Base-by-base conservation (phyloP, 306 rosid species). In the Vigna reflexopilosa region DNA sequence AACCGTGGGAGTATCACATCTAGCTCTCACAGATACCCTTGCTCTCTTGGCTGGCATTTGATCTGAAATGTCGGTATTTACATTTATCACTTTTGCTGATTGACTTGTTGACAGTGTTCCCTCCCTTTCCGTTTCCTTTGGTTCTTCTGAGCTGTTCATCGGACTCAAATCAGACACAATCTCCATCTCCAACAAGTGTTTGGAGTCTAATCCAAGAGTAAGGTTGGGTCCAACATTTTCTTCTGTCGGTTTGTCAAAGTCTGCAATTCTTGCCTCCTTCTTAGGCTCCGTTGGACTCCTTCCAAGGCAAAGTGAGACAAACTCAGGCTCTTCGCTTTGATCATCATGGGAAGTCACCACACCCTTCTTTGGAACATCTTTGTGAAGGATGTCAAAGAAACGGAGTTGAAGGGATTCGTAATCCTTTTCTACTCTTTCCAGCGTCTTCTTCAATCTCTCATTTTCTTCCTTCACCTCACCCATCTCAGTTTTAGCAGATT, bases 1-100 rank as follows among this genome's bases (percentile, higher is more conserved):
- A 70, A 91, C 97, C 94, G 92, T 89, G 38, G 91, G 87, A 81
- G 94, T 77, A 20, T 91, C 93, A 68, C 97, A 91, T 88, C 90
- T 85, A 32, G 93, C 88, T 84, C 97, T 85, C 19, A 91, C 90
- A 11, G 88, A 91, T 72, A 89, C 97, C 71, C 97, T 90, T 48
- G 93, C 91, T 87, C 89, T 87, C 82, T 89, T 91, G 28, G 84
- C 75, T 2, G 86, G 88, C 62, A 73, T 80, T 59, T 85, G 87
- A 49, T 86, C 88, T 50, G 86, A 82, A 82, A 56, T 62, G 1
- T 85, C 90, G 28, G 84, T 84, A 28, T 65, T 84, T 7, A 71
- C 80, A 69, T 80, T 80, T 49, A 80, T 78, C 4, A 76, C 67
- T 62, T 81, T 89, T 44, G 61, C 28, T 38, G 79, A 42, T 76